Base-by-base conservation (phyloP, 192 early-diverging fungal genomes). In the Jimgerdemannia lactiflua region DNA sequence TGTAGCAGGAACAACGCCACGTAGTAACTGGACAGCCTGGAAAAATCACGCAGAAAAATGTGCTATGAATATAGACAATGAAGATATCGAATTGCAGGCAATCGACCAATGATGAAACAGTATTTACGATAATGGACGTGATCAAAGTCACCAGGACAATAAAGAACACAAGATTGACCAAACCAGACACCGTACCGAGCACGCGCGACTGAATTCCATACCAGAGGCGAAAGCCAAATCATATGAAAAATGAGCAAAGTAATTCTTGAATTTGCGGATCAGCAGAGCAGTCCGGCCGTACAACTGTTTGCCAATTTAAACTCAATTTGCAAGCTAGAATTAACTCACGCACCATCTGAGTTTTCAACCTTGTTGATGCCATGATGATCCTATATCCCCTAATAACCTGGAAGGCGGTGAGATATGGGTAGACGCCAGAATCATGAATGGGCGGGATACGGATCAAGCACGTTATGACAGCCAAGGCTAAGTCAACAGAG, bases 131-230 rank as follows among this genome's bases (percentile, higher is more conserved):
- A 69, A 89, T 84, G 39, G 85, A 82, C 8, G 78, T 76, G 17
- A 90, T 68, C 43, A 88, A 82, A 40, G 80, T 85, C 29, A 81
- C 70, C 43, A 90, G 43, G 20, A 85, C 71, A 19, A 89, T 89
- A 70, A 89, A 89, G n/a, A 88, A 85, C 0, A 86, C 71, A 74
- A 90, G 80, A 67, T 89, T 90, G 43, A 89, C 71, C 3, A 90
- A 71, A 86, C 89, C 89, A 43, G 81, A 77, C 40, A 86, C 86
- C 70, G 84, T 86, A 73, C 88, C 88, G 39, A 90, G 78, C 2
- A 90, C 83, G 63, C 84, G 77, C 67, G 80, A 77, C 87, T 88
- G 77, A 20, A 59, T 29, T 29, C 29, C 29, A 29, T 29, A 29
- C 29, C 29, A 29, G 29, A 29, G 29, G 29, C 29, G 1, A 29